Base-by-base conservation (phyloP, 345 rosid genomes). In the Populus davidiana region DNA sequence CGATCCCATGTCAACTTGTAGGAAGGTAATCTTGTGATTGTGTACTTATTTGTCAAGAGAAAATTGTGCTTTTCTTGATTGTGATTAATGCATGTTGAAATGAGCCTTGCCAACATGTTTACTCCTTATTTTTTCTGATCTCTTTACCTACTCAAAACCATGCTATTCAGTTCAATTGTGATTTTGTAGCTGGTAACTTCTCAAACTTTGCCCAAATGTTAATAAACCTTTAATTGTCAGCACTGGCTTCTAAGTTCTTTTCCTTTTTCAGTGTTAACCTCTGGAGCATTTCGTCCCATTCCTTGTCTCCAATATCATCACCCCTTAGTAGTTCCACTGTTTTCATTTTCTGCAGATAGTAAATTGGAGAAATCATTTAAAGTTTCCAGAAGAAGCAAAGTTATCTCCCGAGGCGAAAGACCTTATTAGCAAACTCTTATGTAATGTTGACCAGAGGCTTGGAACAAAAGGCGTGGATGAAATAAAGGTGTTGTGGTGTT, bases 1-100 rank as follows among this genome's bases (percentile, higher is more conserved):
- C 71, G 99, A 93, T 68, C 96, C 98, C 20, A 96, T 96, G 98
- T 87, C 98, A 80, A 96, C 99, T 17, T 96, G 99, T 88, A 88
- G 99, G 87, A 96, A 93, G 98, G 99, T 93, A 85, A 73, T 11
- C 14, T 41, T 76, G 31, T 25, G 20, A 52, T 36, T 23, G 3
- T 39, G 29, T 39, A 2, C 10, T 21, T 44, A 62, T 33, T 43
- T 65, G 29, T 49, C 21, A 2, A 52, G 27, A 67, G 6, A 54
- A 27, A 20, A 36, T 13, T 50, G 20, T 54, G n/a, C 8, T 50
- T 54, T 1, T 71, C 4, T 71, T 69, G 8, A 41, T 21, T 8
- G 63, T 41, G 14, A 6, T 66, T 61, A 13, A 6, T 31, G 25
- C 69, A 27, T 72, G 36, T 70, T 71, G 59, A 79, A 33, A n/a